Evolutionary conservation across 2,329 filamentous ascomycete genomes (phyloP).

Genomic region (Fusarium foetens): DNA sequence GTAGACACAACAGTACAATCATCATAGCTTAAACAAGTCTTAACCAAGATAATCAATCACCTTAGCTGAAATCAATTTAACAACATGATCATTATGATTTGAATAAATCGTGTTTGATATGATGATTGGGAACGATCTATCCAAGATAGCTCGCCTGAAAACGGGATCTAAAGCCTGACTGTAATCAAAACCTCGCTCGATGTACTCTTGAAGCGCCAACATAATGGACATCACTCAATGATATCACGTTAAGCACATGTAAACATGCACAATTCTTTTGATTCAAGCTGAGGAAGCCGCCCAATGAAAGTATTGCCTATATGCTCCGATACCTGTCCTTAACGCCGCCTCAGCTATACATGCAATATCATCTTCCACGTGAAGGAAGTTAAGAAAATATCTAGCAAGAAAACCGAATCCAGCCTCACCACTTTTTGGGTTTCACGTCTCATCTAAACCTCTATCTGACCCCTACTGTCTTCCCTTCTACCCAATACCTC

Average conservation of each 20-base stretch:
- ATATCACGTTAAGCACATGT: neutral
- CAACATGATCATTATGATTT: neutral
- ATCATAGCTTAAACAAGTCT: neutral
- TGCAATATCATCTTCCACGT: conserved; percentile 26
- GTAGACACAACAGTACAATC: neutral
- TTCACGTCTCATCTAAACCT: neutral
- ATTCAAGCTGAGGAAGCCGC: conserved; percentile 12
- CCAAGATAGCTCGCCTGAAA: neutral
- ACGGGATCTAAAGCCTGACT: no score
- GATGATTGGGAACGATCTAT: neutral
- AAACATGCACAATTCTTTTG: neutral
- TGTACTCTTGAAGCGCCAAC: neutral
- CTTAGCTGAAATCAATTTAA: neutral
- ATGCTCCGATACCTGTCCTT: conserved; percentile 33
- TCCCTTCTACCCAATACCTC: conserved; percentile 14
- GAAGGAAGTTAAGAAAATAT: conserved; percentile 24
- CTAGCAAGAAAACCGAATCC: conserved; percentile 4
- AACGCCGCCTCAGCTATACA: conserved; percentile 33
- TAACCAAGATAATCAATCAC: neutral
- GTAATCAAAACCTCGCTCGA: neutral
- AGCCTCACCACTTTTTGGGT: conserved; percentile 7
- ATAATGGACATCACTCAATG: neutral
- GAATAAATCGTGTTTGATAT: neutral
- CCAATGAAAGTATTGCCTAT: conserved; percentile 20
- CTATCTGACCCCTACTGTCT: neutral